Conservation (phyloP, 1,284 basidiomycete genomes). For the Trametes pubescens region DNA sequence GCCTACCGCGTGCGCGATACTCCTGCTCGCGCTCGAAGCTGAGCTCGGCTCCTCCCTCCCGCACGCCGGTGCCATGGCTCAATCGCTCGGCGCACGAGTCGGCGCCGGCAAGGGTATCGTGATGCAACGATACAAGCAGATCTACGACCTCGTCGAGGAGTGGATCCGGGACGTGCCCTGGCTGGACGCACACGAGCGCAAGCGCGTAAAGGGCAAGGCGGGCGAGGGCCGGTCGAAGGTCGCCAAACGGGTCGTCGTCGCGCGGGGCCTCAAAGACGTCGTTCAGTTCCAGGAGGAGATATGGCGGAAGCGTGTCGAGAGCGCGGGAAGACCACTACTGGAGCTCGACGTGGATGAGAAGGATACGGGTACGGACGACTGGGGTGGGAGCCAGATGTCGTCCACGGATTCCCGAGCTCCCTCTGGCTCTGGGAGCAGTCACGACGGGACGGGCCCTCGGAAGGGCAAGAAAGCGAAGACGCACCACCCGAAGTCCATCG, state of each 20-base stretch:
- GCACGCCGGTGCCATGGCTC: slow-evolving; percentile 61
- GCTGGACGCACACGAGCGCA: slow-evolving; percentile 54
- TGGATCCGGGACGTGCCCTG: slow-evolving; percentile 75
- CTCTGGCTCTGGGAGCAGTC: slow-evolving; percentile 15
- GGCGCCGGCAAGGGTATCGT: slow-evolving; percentile 61
- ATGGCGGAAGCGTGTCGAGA: slow-evolving; percentile 52
- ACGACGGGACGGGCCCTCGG: slow-evolving; percentile 24
- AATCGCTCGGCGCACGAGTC: slow-evolving; percentile 59
- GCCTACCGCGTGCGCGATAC: slow-evolving; percentile 70
- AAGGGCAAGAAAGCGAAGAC: slow-evolving; percentile 50
- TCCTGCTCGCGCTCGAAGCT: slow-evolving; percentile 77
- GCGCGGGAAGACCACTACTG: slow-evolving; percentile 45
- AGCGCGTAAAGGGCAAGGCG: slow-evolving; percentile 37
- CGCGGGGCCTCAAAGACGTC: slow-evolving; percentile 70
- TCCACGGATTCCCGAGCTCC: slow-evolving; percentile 12
- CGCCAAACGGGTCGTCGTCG: slow-evolving; percentile 65
- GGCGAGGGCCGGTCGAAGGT: slow-evolving; percentile 60
- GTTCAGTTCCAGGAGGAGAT: slow-evolving; percentile 72
- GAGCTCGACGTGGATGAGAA: slow-evolving; percentile 48
- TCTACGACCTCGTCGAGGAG: slow-evolving; percentile 65
- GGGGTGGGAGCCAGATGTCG: slow-evolving; percentile 18
- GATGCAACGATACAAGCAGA: slow-evolving; percentile 70
- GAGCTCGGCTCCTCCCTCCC: slow-evolving; percentile 63
- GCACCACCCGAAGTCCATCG: slow-evolving; percentile 48
- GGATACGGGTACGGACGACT: slow-evolving; percentile 42